Evolutionary conservation across 768 basidiomycete species (phyloP), one percentile per base, ranked within the genome.

Genomic region (Russula olivacea): DNA sequence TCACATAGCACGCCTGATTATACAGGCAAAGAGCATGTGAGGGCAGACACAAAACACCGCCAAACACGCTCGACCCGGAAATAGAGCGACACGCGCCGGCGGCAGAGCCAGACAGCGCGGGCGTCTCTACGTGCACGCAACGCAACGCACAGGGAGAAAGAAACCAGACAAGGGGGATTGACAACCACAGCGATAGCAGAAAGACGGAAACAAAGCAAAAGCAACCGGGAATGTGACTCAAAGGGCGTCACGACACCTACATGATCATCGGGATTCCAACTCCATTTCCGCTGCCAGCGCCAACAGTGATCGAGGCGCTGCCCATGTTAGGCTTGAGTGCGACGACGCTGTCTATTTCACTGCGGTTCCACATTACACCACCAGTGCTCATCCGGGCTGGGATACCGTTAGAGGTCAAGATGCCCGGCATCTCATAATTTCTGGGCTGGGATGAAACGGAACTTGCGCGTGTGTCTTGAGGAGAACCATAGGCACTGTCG

Each of bases 201-300:
- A 49, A 56, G 14, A 2, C 1, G n/a, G 25, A 40, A 59, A 23
- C 19, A 40, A 41, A n/a, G 59, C 21, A 30, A 28, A 55, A 15
- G 51, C 21, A 30, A 28, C 40, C 32, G 21, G 55, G 12, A 47
- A 61, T 36, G 40, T 17, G 21, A 30, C 14, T n/a, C 4, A 17
- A 38, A 19, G 11, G 19, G 17, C 3, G 34, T n/a, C 19, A 59
- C n/a, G 36, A 41, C 53, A 59, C 47, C 63, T 66, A 74, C 68
- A 75, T 69, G 66, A 79, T 68, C 74, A 79, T 77, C 36, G 72
- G 71, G 71, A 77, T 79, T 61, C 73, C 76, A 17, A 57, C 51
- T 36, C 63, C 63, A 47, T 72, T 72, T 63, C 74, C 77, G 58
- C 76, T 70, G 53, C 74, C 75, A 57, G 76, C 74, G 36, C 77